phyloP scores from a whole-genome alignment of 495 filamentous ascomycete genomes.

The Talaromyces wortmannii region DNA sequence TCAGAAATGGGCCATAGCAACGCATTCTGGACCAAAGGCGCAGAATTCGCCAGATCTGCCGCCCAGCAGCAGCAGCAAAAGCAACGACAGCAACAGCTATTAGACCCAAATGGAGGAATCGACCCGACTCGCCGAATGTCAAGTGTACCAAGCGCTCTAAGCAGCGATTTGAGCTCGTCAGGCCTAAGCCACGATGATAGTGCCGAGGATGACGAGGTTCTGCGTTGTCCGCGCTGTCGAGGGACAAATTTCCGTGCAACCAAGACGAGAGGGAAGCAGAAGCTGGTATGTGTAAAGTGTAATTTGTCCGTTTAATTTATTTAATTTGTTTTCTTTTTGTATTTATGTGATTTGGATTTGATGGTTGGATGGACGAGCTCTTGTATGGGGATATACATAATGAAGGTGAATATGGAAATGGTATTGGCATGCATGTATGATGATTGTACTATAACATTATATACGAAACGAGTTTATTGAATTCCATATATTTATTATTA shows the following conservation, averaged over 20 bases:
- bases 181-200: constrained; percentile 1
- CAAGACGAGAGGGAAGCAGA: constrained; percentile 37
- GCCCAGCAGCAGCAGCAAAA: constrained; percentile 16
- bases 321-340: background rate
- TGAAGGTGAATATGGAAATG: no score
- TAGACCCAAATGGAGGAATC: constrained; percentile 16
- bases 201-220: constrained; percentile 29
- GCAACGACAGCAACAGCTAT: constrained; percentile 31
- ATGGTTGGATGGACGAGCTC: no score
- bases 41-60: no score
- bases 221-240: constrained; percentile 41
- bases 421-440: no score
- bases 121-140: constrained; percentile 18
- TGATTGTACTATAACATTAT: no score
- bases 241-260: constrained; percentile 46
- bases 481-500: no score
- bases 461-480: no score
- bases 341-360: background rate
- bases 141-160: constrained; percentile 34
- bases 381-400: no score
- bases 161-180: constrained; percentile 37
- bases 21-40: constrained; percentile 38
- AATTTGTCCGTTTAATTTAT: constrained; percentile 13
- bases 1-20: constrained; percentile 45
- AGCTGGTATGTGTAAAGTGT: constrained; percentile 47